phyloP scores from a whole-genome alignment of 345 rosid genomes.

The Jatropha curcas region DNA sequence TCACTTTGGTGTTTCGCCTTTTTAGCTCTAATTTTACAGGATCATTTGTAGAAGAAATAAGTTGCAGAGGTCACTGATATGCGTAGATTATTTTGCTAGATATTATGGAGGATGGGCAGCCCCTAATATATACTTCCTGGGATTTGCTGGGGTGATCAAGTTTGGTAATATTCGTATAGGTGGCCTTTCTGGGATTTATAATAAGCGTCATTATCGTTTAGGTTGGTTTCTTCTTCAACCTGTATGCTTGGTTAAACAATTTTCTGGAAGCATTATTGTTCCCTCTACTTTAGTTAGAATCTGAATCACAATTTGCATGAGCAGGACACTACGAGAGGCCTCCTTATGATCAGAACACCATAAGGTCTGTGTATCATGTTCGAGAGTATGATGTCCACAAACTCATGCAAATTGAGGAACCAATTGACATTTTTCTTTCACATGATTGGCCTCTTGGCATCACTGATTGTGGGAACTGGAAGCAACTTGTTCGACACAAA shows the following conservation, averaged over 20 bases:
- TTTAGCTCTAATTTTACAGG: neutral
- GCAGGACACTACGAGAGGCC: conserved; percentile 88
- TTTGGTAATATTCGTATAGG: conserved; percentile 84
- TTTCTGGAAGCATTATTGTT: neutral
- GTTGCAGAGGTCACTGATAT: conserved; percentile 1
- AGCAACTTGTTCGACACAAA: conserved; percentile 58
- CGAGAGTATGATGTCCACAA: conserved; percentile 90
- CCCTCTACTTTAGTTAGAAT: neutral
- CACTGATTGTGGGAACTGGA: conserved; percentile 74
- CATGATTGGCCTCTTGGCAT: conserved; percentile 97
- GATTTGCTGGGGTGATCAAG: conserved; percentile 81
- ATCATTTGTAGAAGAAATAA: neutral
- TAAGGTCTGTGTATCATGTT: conserved; percentile 82
- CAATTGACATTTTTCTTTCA: conserved; percentile 84
- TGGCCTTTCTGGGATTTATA: conserved; percentile 91
- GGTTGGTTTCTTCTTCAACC: conserved; percentile 39
- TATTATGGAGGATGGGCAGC: conserved; percentile 98
- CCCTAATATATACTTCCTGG: conserved; percentile 78
- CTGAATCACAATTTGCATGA: conserved; percentile 18
- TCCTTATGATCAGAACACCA: conserved; percentile 64
- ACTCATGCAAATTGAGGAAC: conserved; percentile 80
- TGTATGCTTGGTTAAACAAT: neutral
- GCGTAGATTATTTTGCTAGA: conserved; percentile 38
- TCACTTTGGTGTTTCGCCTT: too few relatives aligned
- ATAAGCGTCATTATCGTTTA: conserved; percentile 49